Evolutionary conservation across 78 protist genomes (phyloP).

Genomic region (Anaeramoeba ignava): DNA sequence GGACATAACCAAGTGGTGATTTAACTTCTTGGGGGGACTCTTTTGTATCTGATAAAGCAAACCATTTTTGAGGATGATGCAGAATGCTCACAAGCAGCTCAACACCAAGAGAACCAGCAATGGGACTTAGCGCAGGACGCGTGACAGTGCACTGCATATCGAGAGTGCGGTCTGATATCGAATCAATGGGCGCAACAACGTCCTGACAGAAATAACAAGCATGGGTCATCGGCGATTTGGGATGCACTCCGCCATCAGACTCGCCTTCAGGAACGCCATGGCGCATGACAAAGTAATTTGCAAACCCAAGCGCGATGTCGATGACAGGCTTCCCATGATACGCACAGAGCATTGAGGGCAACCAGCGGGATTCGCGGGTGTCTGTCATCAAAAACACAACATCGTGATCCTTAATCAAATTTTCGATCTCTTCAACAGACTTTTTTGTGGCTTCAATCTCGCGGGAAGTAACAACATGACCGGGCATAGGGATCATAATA

Average conservation of each 20-base stretch:
- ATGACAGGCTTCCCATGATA: conserved; percentile 29
- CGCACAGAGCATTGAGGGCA: conserved; percentile 72
- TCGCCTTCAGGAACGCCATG: conserved; percentile 57
- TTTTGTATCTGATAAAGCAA: conserved; percentile 17
- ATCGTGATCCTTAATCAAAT: conserved; percentile 65
- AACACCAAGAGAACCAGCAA: conserved; percentile 74
- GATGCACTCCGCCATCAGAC: not conserved
- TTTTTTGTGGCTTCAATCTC: conserved; percentile 4
- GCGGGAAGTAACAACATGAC: conserved; percentile 49
- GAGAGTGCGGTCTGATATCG: conserved; percentile 75
- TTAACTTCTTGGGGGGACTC: not conserved
- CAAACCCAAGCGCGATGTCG: conserved; percentile 92
- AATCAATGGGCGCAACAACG: conserved; percentile 76
- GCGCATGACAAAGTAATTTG: conserved; percentile 73
- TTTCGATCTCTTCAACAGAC: conserved; percentile 20
- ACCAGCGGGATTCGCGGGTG: conserved; percentile 89
- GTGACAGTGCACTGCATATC: conserved; percentile 97
- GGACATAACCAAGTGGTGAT: not conserved
- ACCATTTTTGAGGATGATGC: conserved; percentile 53
- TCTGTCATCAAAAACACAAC: conserved; percentile 86
- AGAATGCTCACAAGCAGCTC: conserved; percentile 67
- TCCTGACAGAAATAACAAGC: conserved; percentile 97
- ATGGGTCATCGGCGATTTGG: conserved; percentile 3
- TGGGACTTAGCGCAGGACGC: conserved; percentile 75
- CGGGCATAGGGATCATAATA: conserved; percentile 94